Evolutionary conservation across 2,329 filamentous ascomycete genomes (phyloP).

Genomic region (Lasiodiplodia sp.): DNA sequence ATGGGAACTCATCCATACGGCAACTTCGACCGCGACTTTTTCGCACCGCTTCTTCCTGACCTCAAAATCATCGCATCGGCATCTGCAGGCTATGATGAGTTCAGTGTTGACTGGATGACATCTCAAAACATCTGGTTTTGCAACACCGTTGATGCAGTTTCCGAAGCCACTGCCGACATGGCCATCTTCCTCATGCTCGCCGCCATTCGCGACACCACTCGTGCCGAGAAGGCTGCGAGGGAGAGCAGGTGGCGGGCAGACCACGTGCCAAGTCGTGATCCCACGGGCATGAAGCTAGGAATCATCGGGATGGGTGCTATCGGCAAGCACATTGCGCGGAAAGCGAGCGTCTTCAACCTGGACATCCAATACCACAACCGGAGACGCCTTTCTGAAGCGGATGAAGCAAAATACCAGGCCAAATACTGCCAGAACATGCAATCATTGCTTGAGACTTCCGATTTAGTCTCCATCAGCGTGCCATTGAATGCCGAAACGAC

Average conservation of each 20-base stretch:
- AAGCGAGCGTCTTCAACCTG: constrained; percentile 54
- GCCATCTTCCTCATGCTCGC: constrained; percentile 56
- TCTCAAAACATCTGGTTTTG: constrained; percentile 59
- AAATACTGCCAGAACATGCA: constrained; percentile 49
- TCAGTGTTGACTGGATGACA: constrained; percentile 55
- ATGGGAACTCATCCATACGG: constrained; percentile 59
- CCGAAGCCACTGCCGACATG: constrained; percentile 62
- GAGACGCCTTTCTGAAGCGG: constrained; percentile 40
- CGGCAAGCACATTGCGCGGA: constrained; percentile 52
- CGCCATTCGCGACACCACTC: constrained; percentile 55
- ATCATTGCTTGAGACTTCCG: constrained; percentile 50
- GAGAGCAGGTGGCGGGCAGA: constrained; percentile 44
- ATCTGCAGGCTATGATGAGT: constrained; percentile 58
- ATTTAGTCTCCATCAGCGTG: constrained; percentile 58
- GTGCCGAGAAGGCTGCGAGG: constrained; percentile 45
- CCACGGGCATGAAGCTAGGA: constrained; percentile 54
- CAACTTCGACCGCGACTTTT: constrained; percentile 56
- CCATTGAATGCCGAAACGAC: constrained; percentile 53
- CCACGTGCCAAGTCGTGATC: constrained; percentile 51
- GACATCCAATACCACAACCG: constrained; percentile 56
- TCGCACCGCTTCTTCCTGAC: constrained; percentile 49
- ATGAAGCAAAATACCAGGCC: constrained; percentile 44
- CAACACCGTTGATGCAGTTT: constrained; percentile 61
- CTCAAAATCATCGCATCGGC: constrained; percentile 58
- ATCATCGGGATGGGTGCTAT: constrained; percentile 60